Percentiles rank a stretch among this genome's conserved stretches.
phyloP scores from a whole-genome alignment of 805 yeast species.

The Teunomyces tritomae region DNA sequence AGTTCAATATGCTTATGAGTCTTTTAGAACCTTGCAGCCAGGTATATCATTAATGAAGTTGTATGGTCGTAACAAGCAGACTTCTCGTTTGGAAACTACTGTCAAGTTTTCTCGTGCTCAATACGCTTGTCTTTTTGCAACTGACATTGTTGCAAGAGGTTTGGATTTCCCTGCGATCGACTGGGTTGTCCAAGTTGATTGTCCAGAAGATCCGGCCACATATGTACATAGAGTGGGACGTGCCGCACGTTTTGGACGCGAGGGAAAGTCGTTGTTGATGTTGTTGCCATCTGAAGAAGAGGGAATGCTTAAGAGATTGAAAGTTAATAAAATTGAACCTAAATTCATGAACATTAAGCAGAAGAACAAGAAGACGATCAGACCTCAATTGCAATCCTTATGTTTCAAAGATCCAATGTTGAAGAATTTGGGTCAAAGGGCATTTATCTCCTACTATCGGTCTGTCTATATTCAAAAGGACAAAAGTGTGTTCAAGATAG shows the following conservation, averaged over 20 bases:
- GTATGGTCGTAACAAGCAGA: slow-evolving; percentile 88
- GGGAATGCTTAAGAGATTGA: slow-evolving; percentile 64
- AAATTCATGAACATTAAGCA: slow-evolving; percentile 72
- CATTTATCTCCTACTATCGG: slow-evolving; percentile 86
- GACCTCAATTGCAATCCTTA: slow-evolving; percentile 81
- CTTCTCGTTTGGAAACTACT: slow-evolving; percentile 82
- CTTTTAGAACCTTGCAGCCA: slow-evolving; percentile 84
- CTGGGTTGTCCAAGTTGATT: slow-evolving; percentile 92
- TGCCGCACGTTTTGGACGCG: slow-evolving; percentile 81
- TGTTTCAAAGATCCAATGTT: slow-evolving; percentile 90
- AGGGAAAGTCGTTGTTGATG: slow-evolving; percentile 80
- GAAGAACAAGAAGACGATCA: slow-evolving; percentile 69
- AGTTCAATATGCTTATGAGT: slow-evolving; percentile 84
- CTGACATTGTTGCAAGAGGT: slow-evolving; percentile 91
- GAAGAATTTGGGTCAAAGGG: slow-evolving; percentile 92
- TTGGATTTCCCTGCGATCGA: slow-evolving; percentile 90
- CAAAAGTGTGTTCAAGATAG: slow-evolving; percentile 78
- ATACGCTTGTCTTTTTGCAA: slow-evolving; percentile 79
- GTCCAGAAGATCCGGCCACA: slow-evolving; percentile 88
- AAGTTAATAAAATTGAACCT: slow-evolving; percentile 63
- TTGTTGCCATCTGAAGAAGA: slow-evolving; percentile 81
- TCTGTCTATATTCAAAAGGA: slow-evolving; percentile 85
- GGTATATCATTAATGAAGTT: slow-evolving; percentile 84
- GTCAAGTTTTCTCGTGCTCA: slow-evolving; percentile 74
- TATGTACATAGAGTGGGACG: slow-evolving; percentile 91